Base-by-base conservation (phyloP, 345 rosid species). In the Hibiscus syriacus region DNA sequence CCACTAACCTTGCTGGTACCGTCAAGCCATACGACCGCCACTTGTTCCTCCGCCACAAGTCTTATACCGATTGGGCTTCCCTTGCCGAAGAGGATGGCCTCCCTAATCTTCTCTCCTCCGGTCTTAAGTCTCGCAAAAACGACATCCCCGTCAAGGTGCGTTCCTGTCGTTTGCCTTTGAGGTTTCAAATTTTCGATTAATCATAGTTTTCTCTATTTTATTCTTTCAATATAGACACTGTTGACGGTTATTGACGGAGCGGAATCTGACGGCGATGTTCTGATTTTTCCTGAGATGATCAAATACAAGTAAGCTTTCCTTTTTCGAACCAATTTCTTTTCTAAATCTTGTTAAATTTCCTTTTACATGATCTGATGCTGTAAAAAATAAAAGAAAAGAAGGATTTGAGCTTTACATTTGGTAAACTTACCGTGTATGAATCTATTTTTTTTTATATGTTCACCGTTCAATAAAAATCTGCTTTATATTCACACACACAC, bases 241-340 rank as follows among this genome's bases (percentile, higher is more conserved):
- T 61, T 89, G 57, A 94, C 97, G 3, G 74, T 89, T 9, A 84
- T 83, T 54, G 92, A 87, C 56, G 95, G 86, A 72, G 80, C 82
- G 45, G 89, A 71, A 50, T 79, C 87, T 22, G 85, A 85, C 12
- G 99, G 97, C 14, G 99, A 94, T 69, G 89, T 94, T 68, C 78
- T 94, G 85, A 73, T 87, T 71, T 94, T 94, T 73, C 99, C 96
- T 19, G 97, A 91, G 3, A 87, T 91, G 97, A 78, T 89, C 72
- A 87, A 76, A 79, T 94, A 86, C 89, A 87, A 84, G 99, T 94
- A 54, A 82, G 89, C 71, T 6, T 57, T 4, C 30, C 13, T 14
- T 17, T 17, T 46, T 13, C 43, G 46, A 69, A 68, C 52, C 39
- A 16, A n/a, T 65, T 17, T 49, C 8, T 4, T n/a, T 3, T 10